Conservation (phyloP, 192 early-diverging fungal species). For the Kappamyces sp. region DNA sequence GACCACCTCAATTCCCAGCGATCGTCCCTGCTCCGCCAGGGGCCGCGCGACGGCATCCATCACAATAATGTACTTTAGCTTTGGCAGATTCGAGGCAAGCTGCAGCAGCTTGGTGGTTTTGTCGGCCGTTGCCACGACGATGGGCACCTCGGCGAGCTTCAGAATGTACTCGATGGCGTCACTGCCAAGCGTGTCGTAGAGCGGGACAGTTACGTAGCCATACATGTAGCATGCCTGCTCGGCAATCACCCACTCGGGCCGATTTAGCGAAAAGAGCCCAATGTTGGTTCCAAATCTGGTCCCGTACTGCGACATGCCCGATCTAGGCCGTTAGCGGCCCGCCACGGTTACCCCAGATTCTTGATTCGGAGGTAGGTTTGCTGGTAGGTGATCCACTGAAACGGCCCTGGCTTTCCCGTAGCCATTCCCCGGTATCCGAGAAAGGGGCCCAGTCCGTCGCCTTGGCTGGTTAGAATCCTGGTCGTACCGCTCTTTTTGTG, state of each 20-base stretch:
- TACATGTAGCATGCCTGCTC: not conserved
- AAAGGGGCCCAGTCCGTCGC: slow-evolving; percentile 4
- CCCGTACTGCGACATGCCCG: slow-evolving; percentile 38
- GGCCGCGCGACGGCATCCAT: slow-evolving; percentile 53
- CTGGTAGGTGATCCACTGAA: slow-evolving; percentile 63
- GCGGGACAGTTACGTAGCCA: slow-evolving; percentile 41
- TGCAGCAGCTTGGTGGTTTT: slow-evolving; percentile 38
- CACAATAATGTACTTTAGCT: slow-evolving; percentile 63
- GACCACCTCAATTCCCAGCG: slow-evolving; percentile 1
- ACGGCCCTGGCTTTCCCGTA: slow-evolving; percentile 45
- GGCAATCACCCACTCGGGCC: not conserved
- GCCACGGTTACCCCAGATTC: slow-evolving; percentile 36
- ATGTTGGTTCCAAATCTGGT: slow-evolving; percentile 34
- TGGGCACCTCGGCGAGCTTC: slow-evolving; percentile 61
- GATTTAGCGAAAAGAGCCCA: slow-evolving; percentile 3
- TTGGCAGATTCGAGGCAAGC: slow-evolving; percentile 53
- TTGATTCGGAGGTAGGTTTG: slow-evolving; percentile 51
- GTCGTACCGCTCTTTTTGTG: slow-evolving; percentile 3
- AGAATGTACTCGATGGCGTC: slow-evolving; percentile 61
- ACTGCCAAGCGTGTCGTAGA: slow-evolving; percentile 72
- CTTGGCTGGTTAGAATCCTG: not conserved
- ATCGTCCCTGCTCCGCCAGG: slow-evolving; percentile 23
- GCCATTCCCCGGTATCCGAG: not conserved
- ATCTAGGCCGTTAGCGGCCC: not conserved
- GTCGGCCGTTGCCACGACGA: slow-evolving; percentile 49